Evolutionary conservation across 2,329 filamentous ascomycete species (phyloP).

Genomic region (Dactylella cylindrospora): DNA sequence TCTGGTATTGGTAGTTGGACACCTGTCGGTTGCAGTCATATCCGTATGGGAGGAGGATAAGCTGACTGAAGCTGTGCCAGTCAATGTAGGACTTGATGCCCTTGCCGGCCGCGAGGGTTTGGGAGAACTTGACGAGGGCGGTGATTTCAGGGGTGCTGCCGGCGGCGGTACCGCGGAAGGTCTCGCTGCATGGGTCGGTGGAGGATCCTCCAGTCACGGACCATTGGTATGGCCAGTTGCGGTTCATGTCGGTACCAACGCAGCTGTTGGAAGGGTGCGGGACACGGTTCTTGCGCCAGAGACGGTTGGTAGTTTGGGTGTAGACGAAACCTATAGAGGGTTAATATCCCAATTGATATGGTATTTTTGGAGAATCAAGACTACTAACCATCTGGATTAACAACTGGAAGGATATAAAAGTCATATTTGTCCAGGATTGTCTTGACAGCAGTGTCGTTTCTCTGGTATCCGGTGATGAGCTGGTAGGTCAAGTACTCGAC

Average conservation of each 20-base stretch:
- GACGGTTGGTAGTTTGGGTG: slow-evolving; percentile 60
- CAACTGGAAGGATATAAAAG: slow-evolving; percentile 66
- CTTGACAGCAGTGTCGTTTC: slow-evolving; percentile 36
- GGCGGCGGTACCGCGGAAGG: slow-evolving; percentile 54
- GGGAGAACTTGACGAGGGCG: slow-evolving; percentile 57
- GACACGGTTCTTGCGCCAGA: slow-evolving; percentile 65
- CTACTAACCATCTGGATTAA: slow-evolving; percentile 60
- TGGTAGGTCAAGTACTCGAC: slow-evolving; percentile 60
- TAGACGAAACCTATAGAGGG: slow-evolving; percentile 58
- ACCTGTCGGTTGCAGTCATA: slow-evolving; percentile 33
- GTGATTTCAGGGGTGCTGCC: slow-evolving; percentile 59
- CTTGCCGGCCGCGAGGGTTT: slow-evolving; percentile 50
- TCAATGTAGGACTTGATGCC: slow-evolving; percentile 61
- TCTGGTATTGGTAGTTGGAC: slow-evolving; percentile 23
- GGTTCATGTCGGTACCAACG: slow-evolving; percentile 60
- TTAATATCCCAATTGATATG: not conserved
- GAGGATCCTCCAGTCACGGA: slow-evolving; percentile 55
- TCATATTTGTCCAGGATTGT: slow-evolving; percentile 62
- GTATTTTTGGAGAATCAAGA: not conserved
- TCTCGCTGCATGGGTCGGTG: slow-evolving; percentile 45
- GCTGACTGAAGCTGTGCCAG: slow-evolving; percentile 65
- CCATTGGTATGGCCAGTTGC: slow-evolving; percentile 57
- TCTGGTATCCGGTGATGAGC: slow-evolving; percentile 55
- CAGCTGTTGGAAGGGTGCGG: slow-evolving; percentile 13
- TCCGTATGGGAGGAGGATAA: slow-evolving; percentile 48